Evolutionary conservation across 2,329 filamentous ascomycete genomes (phyloP), one percentile per base, ranked within the genome.

Genomic region (Arachnomyces sp.): DNA sequence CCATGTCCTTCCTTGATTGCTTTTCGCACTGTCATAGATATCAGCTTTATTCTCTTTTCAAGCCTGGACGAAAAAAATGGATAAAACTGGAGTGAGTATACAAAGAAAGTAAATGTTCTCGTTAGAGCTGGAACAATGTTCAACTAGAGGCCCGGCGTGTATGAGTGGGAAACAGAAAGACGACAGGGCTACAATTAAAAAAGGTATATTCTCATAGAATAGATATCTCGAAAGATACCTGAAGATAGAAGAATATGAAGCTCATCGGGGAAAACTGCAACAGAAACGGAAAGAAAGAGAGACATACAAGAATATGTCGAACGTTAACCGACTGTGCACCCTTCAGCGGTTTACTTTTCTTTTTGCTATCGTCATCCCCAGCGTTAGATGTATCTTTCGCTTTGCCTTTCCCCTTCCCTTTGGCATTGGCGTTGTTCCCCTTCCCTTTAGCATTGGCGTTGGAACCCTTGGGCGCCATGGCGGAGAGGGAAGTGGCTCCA

Each of bases 1-100:
- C 78, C 56, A 80, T 75, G 65, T 82, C 77, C 52, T 81, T 82
- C 57, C 78, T 80, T 34, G 69, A 67, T 59, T 79, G 72, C 59
- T 82, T 82, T 52, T 77, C 77, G 57, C 78, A 82, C 53, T 72
- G 16, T 11, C 4, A 12, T 4, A 12, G 15, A 4, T 32, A 12
- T 16, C 12, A 14, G n/a, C 31, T 14, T 32, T 7, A 7, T 12
- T 4, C 12, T 12, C 12, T 32, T 7, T 12, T 32, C 5, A 7
- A 9, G 6, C 32, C 32, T 32, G 4, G 32, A 16, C 14, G 18
- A 16, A 14, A 4, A 18, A 25, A 25, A n/a, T 14, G 14, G 14
- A 39, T 28, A 30, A 4, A 17, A 18, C 33, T 16, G 12, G n/a
- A 13, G 17, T 4, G 17, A 15, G 7, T 6, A 16, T 4, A 3